These are phyloP conservation scores for Cichorium intybus DNA, from an alignment of 140 eudicot genomes.

Conservation along the genomic window DNA sequence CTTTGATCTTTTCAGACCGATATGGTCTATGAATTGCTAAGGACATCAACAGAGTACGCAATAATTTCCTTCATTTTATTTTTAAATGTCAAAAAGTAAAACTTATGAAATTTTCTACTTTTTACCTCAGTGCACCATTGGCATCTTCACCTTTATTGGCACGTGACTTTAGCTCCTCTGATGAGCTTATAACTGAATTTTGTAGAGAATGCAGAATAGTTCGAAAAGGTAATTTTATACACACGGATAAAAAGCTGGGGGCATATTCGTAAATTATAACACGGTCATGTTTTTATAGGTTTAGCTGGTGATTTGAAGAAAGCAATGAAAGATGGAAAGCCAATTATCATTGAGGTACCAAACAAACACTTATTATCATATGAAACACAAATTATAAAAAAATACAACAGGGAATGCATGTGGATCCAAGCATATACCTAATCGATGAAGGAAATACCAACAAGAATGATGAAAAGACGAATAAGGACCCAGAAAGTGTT, in stretches of 20 bases:
- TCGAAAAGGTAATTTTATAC: slow-evolving; percentile 64
- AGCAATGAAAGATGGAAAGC: slow-evolving; percentile 99
- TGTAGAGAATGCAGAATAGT: slow-evolving; percentile 98
- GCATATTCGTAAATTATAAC: neutral
- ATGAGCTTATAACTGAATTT: slow-evolving; percentile 92
- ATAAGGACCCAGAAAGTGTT: slow-evolving; percentile 40
- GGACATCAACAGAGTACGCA: slow-evolving; percentile 95
- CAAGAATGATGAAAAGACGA: slow-evolving; percentile 22
- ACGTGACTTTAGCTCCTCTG: slow-evolving; percentile 87
- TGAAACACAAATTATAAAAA: neutral
- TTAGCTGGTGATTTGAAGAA: slow-evolving; percentile 98
- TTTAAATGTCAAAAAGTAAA: neutral
- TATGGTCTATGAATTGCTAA: slow-evolving; percentile 96
- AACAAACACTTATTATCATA: slow-evolving; percentile 7
- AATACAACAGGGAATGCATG: slow-evolving; percentile 75
- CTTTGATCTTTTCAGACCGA: slow-evolving; percentile 60
- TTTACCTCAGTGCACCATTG: slow-evolving; percentile 83
- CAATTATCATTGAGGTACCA: slow-evolving; percentile 91
- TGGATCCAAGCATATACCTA: slow-evolving; percentile 96
- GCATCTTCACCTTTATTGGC: slow-evolving; percentile 95
- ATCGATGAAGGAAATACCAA: slow-evolving; percentile 76
- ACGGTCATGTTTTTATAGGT: slow-evolving; percentile 42
- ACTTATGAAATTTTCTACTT: neutral
- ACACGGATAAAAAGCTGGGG: neutral
- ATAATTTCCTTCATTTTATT: slow-evolving; percentile 4